A percentile compares a stretch with the other conserved stretches of the same genome.
Conservation (phyloP, 768 basidiomycete genomes). For the Hypholoma fasciculare region DNA sequence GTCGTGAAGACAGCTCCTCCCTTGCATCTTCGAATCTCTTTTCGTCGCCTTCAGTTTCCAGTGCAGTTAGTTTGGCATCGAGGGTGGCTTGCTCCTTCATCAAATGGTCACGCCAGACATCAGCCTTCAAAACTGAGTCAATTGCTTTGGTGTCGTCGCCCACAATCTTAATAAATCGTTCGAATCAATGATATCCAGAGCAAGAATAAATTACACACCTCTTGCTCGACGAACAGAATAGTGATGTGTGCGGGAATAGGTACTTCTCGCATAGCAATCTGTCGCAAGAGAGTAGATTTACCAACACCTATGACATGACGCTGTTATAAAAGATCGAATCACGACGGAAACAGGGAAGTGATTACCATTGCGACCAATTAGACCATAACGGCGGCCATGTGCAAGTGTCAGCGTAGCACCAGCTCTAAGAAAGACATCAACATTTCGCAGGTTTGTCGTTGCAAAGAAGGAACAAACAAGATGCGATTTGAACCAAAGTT, state of each 20-base stretch:
- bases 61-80: constrained; percentile 67
- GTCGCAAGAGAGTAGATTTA: constrained; percentile 93
- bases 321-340: no score
- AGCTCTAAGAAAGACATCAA: constrained; percentile 44
- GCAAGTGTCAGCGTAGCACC: constrained; percentile 87
- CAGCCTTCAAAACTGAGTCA: constrained; percentile 97
- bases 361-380: constrained; percentile 85
- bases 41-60: constrained; percentile 77
- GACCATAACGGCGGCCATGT: constrained; percentile 85
- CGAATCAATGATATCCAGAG: no score
- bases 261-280: constrained; percentile 94
- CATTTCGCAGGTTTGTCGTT: not conserved
- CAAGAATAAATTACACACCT: constrained; percentile 47
- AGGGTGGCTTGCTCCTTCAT: constrained; percentile 80
- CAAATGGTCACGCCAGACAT: constrained; percentile 96
- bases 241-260: constrained; percentile 94
- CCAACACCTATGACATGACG: constrained; percentile 65
- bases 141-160: constrained; percentile 94
- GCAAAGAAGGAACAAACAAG: constrained; percentile 45
- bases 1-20: constrained; percentile 77
- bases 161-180: constrained; percentile 54
- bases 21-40: constrained; percentile 81
- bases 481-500: constrained; percentile 96
- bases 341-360: no score
- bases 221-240: constrained; percentile 98